A percentile compares a stretch with the other conserved stretches of the same genome.
phyloP scores from a whole-genome alignment of 2,329 filamentous ascomycete genomes.

The Botrytis sinoallii region DNA sequence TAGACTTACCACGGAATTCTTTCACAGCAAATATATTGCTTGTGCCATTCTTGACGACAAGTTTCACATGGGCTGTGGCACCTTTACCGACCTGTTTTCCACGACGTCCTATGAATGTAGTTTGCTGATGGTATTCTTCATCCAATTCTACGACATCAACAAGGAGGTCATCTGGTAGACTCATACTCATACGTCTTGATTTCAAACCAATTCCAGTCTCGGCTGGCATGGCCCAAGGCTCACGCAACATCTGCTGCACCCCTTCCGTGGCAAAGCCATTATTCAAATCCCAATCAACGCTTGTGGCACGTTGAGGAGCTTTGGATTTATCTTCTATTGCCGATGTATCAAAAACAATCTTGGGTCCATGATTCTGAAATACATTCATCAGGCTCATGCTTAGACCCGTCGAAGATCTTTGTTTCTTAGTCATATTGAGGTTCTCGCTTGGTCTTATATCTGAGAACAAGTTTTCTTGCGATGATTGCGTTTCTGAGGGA shows the following conservation, averaged over 20 bases:
- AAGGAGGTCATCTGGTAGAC: slow-evolving; percentile 69
- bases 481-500: slow-evolving; percentile 30
- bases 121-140: slow-evolving; percentile 67
- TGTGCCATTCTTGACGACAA: slow-evolving; percentile 69
- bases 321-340: slow-evolving; percentile 21
- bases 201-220: slow-evolving; percentile 72
- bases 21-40: slow-evolving; percentile 78
- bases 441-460: slow-evolving; percentile 35
- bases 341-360: slow-evolving; percentile 24
- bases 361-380: slow-evolving; percentile 23
- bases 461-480: slow-evolving; percentile 13
- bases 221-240: slow-evolving; percentile 60
- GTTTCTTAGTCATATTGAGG: slow-evolving; percentile 46
- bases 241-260: slow-evolving; percentile 38
- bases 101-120: slow-evolving; percentile 67
- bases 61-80: slow-evolving; percentile 75
- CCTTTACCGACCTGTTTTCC: slow-evolving; percentile 78
- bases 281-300: slow-evolving; percentile 30
- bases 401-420: slow-evolving; percentile 40
- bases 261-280: neutral
- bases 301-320: slow-evolving; percentile 25
- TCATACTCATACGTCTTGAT: slow-evolving; percentile 72
- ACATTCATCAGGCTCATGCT: slow-evolving; percentile 27
- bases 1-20: slow-evolving; percentile 73
- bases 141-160: slow-evolving; percentile 68